phyloP scores from a whole-genome alignment of 495 filamentous ascomycete genomes.

The Bathelium albidoporum region DNA sequence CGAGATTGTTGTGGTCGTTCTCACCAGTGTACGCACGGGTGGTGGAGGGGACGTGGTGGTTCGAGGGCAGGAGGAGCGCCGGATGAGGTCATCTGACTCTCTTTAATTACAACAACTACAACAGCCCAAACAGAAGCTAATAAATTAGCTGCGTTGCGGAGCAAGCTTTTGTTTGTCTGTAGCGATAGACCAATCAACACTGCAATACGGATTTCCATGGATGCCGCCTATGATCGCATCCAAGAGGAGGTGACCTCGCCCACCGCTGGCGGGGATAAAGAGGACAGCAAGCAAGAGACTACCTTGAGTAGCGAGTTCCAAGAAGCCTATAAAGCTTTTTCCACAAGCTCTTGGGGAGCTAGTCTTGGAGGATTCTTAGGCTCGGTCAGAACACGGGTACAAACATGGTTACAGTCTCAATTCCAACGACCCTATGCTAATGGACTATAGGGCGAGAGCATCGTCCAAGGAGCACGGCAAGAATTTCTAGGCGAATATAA shows the following conservation, averaged over 20 bases:
- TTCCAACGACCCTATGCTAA: conserved; percentile 1
- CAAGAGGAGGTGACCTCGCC: conserved; percentile 68
- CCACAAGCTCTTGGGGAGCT: conserved; percentile 80
- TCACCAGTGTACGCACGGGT: neutral
- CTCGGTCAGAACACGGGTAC: conserved; percentile 77
- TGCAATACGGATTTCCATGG: conserved; percentile 47
- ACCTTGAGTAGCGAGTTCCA: conserved; percentile 81
- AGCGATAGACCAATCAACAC: neutral
- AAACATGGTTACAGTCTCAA: neutral
- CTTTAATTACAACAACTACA: neutral
- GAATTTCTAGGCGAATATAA: conserved; percentile 49
- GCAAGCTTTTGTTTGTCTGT: neutral
- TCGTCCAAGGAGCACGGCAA: conserved; percentile 73
- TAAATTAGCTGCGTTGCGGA: neutral
- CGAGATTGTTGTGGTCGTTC: neutral
- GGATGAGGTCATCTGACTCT: neutral
- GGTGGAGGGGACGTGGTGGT: neutral
- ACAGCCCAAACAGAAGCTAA: neutral
- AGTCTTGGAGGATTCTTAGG: conserved; percentile 80
- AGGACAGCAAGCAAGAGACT: conserved; percentile 38
- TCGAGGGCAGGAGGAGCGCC: neutral
- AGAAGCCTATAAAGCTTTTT: conserved; percentile 90
- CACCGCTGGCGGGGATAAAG: conserved; percentile 40
- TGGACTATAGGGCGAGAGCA: conserved; percentile 58
- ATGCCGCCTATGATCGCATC: conserved; percentile 95